Base-by-base conservation (phyloP, 306 rosid species). In the Inga leiocalycina region DNA sequence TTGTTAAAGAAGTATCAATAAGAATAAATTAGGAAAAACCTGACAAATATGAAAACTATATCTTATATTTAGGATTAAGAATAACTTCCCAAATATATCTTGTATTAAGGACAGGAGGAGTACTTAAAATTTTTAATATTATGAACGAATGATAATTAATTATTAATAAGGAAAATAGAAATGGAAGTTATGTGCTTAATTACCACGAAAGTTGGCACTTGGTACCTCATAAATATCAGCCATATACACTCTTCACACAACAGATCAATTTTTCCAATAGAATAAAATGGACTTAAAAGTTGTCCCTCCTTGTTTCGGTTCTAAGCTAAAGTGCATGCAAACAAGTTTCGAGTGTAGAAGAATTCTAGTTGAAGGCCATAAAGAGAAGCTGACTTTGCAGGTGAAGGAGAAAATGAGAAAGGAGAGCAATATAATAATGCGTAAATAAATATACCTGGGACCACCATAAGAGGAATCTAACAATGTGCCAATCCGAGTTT, bases 391-490 rank as follows among this genome's bases (percentile, higher is more conserved):
- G 48, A 35, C 24, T 59, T 64, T 11, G 30, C 56, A 51, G 20
- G 79, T 20, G 35, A 17, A 81, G 17, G 51, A 41, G 52, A 43
- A 20, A 5, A n/a, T 10, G 20, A 30, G 81, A 70, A 30, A 76
- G 76, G 61, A 81, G 43, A 59, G 71, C 41, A 37, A 37, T 37
- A 37, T 0, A 37, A 15, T 75, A 76, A 27, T 54, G 79, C 32
- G 66, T 35, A 49, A 76, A 79, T 16, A 16, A 17, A 52, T 52
- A 57, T 85, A 96, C 99, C 99, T 96, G 99, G 79, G 98, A 91
- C 99, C 99, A 96, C 99, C 99, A 96, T 79, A 96, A 85, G 84
- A 96, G 91, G 81, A 94, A 80, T 87, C 99, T 91, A 68, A 94
- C 78, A 44, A 93, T 85, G 87, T 87, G 97, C 99, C 99, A 96